Evolutionary conservation across 805 yeast genomes (phyloP), one percentile per base, ranked within the genome.

Genomic region (Candida golubevii): DNA sequence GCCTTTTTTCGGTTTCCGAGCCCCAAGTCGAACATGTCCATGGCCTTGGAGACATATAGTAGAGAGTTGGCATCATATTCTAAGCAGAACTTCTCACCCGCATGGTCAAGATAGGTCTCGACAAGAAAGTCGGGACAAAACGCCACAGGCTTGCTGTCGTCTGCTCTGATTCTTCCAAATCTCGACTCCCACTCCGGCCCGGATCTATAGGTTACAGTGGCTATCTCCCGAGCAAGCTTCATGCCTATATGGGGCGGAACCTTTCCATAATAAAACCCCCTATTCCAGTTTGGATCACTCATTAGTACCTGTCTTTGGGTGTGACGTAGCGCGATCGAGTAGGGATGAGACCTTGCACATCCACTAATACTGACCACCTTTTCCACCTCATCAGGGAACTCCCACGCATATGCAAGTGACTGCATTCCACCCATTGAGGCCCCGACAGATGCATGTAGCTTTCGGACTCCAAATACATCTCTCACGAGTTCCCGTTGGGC

Each of bases 381-480:
- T 6, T 75, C 77, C 3, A 89, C 96, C 44, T 74, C 77, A 38
- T 83, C 82, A 1, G 95, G 85, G 56, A 85, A 90, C 58, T 85
- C 95, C 60, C 80, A 76, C 1, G 88, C 96, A 62, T 81, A 87
- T 0, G 97, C 95, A 44, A 90, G 72, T 8, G 91, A 82, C 67
- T 89, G 97, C 97, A 90, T 88, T n/a, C 97, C 97, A n/a, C 97
- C 97, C 95, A 90, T 87, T 0, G 96, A 87, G 2, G 95, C 83
- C 6, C 97, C 97, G 7, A 90, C 80, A 1, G 88, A 78, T 1
- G 96, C 96, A 62, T 80, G 78, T 26, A 90, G 65, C 59, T 79
- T 83, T 1, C 55, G 38, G 28, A 85, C 83, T 1, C 82, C 82
- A 46, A 89, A 79, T 37, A 76, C 79, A 37, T 81, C 76, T 26